Conservation (phyloP, 495 filamentous ascomycete genomes). For the Darksidea phi region DNA sequence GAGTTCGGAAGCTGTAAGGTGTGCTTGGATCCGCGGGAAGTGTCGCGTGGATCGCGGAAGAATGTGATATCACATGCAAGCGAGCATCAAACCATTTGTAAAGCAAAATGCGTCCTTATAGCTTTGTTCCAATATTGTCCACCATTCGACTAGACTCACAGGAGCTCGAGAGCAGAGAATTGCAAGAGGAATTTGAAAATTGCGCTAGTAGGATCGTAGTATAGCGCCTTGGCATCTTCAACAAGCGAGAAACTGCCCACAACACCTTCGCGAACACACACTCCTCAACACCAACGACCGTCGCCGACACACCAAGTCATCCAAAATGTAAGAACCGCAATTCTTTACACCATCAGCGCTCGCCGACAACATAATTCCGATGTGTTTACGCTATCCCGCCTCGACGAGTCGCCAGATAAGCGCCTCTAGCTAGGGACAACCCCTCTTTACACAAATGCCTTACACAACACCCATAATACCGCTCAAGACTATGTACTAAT, state of each 20-base stretch:
- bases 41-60: no score
- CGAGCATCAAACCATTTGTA: no score
- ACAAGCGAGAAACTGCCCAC: conserved; percentile 10
- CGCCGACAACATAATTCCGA: background rate
- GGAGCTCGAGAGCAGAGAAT: no score
- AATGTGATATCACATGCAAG: no score
- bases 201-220: background rate
- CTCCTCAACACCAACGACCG: conserved; percentile 27
- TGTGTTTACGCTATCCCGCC: background rate
- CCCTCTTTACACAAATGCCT: conserved; percentile 17
- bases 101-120: no score
- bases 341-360: conserved; percentile 2
- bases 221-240: conserved; percentile 8
- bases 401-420: conserved; percentile 2
- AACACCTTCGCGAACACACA: background rate
- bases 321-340: conserved; percentile 55
- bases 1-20: no score
- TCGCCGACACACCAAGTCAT: conserved; percentile 45
- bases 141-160: no score
- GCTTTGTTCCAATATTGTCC: no score
- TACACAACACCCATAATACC: conserved; percentile 4
- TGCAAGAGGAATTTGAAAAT: no score
- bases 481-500: conserved; percentile 16
- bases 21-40: no score
- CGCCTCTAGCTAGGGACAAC: conserved; percentile 18